Conservation (phyloP, 176 grass and related monocot genomes). For the Musa schizocarpa region DNA sequence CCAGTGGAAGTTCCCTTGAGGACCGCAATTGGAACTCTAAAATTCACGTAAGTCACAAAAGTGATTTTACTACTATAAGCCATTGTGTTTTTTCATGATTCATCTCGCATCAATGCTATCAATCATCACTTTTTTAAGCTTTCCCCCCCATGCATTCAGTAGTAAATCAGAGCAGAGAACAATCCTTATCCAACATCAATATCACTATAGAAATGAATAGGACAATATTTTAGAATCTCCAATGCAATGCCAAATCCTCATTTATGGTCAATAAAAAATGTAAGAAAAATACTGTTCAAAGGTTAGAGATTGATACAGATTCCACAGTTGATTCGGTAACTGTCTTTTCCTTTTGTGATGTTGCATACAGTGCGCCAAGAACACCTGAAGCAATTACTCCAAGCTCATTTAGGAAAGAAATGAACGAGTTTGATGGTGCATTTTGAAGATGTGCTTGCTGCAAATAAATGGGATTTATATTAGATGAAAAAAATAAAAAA, state of each 20-base stretch:
- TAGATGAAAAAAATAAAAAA: background rate
- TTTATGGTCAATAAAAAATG: constrained; percentile 15
- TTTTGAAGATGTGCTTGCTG: constrained; percentile 26
- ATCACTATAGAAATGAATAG: too few relatives aligned
- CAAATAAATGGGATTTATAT: background rate
- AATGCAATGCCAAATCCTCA: constrained; percentile 2
- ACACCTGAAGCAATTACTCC: constrained; percentile 64
- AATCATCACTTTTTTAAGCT: too few relatives aligned
- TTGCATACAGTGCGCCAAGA: constrained; percentile 79
- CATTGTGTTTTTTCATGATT: too few relatives aligned
- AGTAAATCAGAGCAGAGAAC: too few relatives aligned
- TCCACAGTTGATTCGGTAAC: constrained; percentile 56
- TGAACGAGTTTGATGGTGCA: constrained; percentile 44
- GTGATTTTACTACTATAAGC: too few relatives aligned
- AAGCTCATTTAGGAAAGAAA: constrained; percentile 45
- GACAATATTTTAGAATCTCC: too few relatives aligned
- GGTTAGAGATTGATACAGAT: constrained; percentile 71
- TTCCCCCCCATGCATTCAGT: too few relatives aligned
- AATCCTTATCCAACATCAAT: too few relatives aligned
- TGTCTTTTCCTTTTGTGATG: constrained; percentile 71
- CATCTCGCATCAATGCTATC: too few relatives aligned
- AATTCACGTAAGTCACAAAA: too few relatives aligned
- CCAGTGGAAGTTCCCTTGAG: too few relatives aligned
- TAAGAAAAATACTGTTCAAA: constrained; percentile 23
- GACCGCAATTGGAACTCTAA: too few relatives aligned